Conservation (phyloP, 2,329 filamentous ascomycete genomes). For the Tetracladium maxilliforme region DNA sequence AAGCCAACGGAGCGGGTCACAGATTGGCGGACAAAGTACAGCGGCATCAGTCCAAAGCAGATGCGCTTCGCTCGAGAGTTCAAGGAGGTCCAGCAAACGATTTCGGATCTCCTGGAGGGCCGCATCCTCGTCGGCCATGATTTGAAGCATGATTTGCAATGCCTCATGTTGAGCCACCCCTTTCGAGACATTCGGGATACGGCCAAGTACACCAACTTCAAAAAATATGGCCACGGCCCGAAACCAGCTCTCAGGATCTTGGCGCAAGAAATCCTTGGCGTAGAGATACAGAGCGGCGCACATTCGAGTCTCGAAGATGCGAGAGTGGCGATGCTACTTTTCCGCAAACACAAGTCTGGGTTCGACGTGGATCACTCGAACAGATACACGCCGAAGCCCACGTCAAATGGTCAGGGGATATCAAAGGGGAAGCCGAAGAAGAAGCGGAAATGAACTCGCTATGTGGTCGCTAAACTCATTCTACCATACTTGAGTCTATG, state of each 20-base stretch:
- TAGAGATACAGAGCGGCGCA: constrained; percentile 47
- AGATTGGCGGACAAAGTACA: constrained; percentile 81
- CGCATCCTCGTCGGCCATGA: constrained; percentile 75
- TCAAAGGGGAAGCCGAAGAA: constrained; percentile 25
- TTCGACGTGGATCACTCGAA: constrained; percentile 73
- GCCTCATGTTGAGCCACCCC: constrained; percentile 65
- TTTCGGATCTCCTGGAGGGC: constrained; percentile 53
- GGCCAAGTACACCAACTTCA: constrained; percentile 60
- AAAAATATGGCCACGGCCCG: constrained; percentile 49
- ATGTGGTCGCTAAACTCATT: too few relatives aligned
- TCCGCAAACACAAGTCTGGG: constrained; percentile 64
- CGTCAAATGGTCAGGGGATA: neutral
- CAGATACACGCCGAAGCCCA: constrained; percentile 35
- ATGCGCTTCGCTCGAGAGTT: constrained; percentile 59
- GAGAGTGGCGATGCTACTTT: constrained; percentile 77
- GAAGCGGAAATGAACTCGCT: constrained; percentile 9
- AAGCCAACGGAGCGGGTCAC: constrained; percentile 63
- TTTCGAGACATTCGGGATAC: constrained; percentile 73
- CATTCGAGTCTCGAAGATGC: constrained; percentile 69
- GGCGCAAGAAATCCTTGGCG: constrained; percentile 37
- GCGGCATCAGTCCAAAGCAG: constrained; percentile 62
- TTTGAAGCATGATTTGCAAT: constrained; percentile 62
- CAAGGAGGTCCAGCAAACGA: constrained; percentile 59
- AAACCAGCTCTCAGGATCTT: constrained; percentile 52
- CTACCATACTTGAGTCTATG: too few relatives aligned